Evolutionary conservation across 306 rosid genomes (phyloP).

Genomic region (Vicia villosa): DNA sequence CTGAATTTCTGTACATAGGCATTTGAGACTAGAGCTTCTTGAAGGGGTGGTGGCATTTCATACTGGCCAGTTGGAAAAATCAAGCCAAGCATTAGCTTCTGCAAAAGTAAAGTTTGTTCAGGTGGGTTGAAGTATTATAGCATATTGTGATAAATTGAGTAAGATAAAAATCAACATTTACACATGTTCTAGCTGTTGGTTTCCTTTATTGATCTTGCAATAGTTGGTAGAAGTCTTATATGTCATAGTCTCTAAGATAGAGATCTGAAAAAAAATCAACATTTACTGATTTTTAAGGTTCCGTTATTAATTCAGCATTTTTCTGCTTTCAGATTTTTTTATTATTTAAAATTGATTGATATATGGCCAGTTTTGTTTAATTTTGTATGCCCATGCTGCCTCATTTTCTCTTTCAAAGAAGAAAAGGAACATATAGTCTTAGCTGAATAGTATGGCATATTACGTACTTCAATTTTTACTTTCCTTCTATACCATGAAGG

Average conservation of each 20-base stretch:
- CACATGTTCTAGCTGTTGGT: slow-evolving; percentile 1
- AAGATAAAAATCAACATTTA: background rate
- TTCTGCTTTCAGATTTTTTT: background rate
- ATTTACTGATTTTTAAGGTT: slow-evolving; percentile 11
- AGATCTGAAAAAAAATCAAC: no score
- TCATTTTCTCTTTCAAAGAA: slow-evolving; percentile 17
- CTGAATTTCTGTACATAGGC: slow-evolving; percentile 46
- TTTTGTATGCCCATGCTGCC: background rate
- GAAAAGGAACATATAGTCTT: background rate
- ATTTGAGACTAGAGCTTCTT: slow-evolving; percentile 84
- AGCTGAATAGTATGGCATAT: slow-evolving; percentile 5
- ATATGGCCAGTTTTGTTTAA: slow-evolving; percentile 3
- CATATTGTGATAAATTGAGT: slow-evolving; percentile 2
- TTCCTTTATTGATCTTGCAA: slow-evolving; percentile 1
- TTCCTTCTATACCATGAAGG: slow-evolving; percentile 20
- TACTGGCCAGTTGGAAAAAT: slow-evolving; percentile 66
- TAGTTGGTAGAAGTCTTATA: slow-evolving; percentile 1
- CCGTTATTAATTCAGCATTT: background rate
- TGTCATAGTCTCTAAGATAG: slow-evolving; percentile 11
- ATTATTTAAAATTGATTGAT: background rate
- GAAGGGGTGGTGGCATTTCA: slow-evolving; percentile 97
- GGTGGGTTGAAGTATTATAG: slow-evolving; percentile 46
- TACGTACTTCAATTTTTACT: background rate
- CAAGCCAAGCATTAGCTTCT: slow-evolving; percentile 58
- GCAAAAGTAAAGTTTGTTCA: slow-evolving; percentile 65